Evolutionary conservation across 306 rosid genomes (phyloP).

Genomic region (Cajanus cajan): DNA sequence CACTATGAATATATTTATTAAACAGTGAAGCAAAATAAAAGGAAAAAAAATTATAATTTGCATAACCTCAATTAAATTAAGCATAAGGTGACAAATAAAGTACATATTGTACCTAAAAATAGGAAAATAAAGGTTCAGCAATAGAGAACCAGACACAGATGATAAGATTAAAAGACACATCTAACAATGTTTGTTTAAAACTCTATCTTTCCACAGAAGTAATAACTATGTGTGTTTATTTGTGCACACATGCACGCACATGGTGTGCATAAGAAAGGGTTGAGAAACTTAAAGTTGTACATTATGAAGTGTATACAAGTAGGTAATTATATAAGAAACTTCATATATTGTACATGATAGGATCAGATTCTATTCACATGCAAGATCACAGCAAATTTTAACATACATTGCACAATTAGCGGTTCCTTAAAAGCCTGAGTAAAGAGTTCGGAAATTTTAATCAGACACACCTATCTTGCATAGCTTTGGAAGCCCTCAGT

Average conservation of each 20-base stretch:
- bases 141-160: neutral
- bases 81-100: neutral
- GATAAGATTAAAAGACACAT: neutral
- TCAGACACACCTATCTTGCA: constrained; percentile 92
- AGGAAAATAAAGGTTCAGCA: neutral
- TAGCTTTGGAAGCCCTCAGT: constrained; percentile 90
- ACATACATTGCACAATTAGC: constrained; percentile 15
- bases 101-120: neutral
- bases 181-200: constrained; percentile 9
- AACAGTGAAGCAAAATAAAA: neutral
- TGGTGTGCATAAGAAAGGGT: neutral
- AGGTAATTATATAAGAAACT: neutral
- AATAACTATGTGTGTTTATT: neutral
- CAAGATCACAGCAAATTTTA: constrained; percentile 12
- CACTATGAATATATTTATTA: neutral
- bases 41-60: neutral
- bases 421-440: constrained; percentile 4
- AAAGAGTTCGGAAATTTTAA: constrained; percentile 26
- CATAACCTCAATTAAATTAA: constrained; percentile 5
- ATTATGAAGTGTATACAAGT: neutral
- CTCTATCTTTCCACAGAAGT: neutral
- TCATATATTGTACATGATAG: constrained; percentile 2
- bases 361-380: constrained; percentile 12
- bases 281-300: neutral
- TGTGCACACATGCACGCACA: neutral